These are phyloP conservation scores for Curvularia eragrostidis DNA, from an alignment of 2,329 filamentous ascomycete species.

Conservation along the genomic window DNA sequence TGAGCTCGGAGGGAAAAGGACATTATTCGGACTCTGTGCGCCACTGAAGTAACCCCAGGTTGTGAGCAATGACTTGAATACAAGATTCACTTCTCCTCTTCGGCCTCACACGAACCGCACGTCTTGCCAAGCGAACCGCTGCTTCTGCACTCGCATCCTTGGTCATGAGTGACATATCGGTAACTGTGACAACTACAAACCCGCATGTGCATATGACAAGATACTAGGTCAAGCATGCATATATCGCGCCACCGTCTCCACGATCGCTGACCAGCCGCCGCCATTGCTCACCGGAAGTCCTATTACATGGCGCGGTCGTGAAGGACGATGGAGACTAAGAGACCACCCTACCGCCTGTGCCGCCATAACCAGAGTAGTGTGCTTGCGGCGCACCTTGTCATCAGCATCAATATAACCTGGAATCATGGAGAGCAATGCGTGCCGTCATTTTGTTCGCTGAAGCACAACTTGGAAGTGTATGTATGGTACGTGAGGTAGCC, in stretches of 20 bases:
- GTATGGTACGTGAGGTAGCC: not conserved
- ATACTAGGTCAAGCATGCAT: not conserved
- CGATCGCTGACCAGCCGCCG: slow-evolving; percentile 1
- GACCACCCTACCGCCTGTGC: not conserved
- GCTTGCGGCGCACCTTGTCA: not conserved
- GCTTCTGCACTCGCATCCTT: slow-evolving; percentile 3
- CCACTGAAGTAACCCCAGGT: not conserved
- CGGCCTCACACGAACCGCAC: not conserved
- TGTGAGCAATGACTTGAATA: slow-evolving; percentile 7
- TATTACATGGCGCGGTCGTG: not conserved
- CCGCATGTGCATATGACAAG: not conserved
- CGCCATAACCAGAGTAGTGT: not conserved
- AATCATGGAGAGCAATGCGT: not conserved
- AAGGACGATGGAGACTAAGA: not conserved
- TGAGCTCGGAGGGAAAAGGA: slow-evolving; percentile 29
- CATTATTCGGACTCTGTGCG: slow-evolving; percentile 24
- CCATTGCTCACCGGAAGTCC: not conserved
- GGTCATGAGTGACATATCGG: not conserved
- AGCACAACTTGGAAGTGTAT: too few species aligned
- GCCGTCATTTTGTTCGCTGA: not conserved
- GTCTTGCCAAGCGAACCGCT: slow-evolving; percentile 1
- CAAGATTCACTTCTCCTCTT: not conserved
- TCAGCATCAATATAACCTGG: not conserved
- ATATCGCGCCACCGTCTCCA: not conserved
- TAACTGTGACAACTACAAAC: not conserved